phyloP scores from a whole-genome alignment of 305 asterid genomes.

The Striga hermonthica region DNA sequence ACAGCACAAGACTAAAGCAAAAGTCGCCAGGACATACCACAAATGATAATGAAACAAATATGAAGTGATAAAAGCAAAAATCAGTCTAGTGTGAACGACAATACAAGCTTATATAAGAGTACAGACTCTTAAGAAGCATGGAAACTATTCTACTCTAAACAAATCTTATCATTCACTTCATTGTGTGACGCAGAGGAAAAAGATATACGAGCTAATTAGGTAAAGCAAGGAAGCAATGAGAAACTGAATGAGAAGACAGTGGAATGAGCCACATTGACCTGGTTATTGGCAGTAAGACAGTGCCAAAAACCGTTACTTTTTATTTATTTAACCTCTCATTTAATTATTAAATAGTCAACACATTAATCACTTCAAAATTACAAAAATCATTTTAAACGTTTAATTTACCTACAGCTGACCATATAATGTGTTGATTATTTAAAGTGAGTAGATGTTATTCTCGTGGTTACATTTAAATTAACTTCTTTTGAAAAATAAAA shows the following conservation, averaged over 20 bases:
- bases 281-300: neutral
- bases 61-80: neutral
- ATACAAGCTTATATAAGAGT: neutral
- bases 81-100: neutral
- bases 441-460: no score
- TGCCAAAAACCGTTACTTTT: neutral
- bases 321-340: no score
- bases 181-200: neutral
- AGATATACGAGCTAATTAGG: constrained; percentile 3
- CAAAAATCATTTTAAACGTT: no score
- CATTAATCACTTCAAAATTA: no score
- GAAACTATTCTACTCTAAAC: neutral
- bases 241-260: neutral
- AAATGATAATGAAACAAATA: constrained; percentile 15
- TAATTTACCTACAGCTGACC: no score
- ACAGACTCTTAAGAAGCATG: neutral
- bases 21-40: constrained; percentile 6
- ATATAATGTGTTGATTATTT: no score
- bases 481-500: no score
- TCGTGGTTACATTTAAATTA: no score
- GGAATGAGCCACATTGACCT: constrained; percentile 2
- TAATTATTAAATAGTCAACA: no score
- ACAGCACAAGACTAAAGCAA: constrained; percentile 25
- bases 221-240: neutral
- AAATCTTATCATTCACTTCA: no score